A percentile compares a stretch with the other conserved stretches of the same genome.
phyloP scores from a whole-genome alignment of 2,329 filamentous ascomycete species.

The Ophiosphaerella herpotricha region DNA sequence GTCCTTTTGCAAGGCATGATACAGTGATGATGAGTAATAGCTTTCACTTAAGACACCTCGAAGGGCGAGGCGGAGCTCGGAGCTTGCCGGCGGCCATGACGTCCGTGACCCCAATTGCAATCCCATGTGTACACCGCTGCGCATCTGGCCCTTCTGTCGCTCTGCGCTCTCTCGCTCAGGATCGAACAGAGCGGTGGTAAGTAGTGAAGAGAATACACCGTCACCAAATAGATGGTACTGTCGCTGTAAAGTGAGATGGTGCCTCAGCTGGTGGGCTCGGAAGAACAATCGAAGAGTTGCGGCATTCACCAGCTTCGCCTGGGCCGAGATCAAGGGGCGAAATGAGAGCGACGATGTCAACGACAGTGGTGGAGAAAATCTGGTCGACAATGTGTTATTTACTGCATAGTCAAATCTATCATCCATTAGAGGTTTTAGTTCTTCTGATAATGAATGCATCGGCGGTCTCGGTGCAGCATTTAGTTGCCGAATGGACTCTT shows the following conservation, averaged over 20 bases:
- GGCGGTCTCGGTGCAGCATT: conserved; percentile 26
- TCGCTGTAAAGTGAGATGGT: conserved; percentile 75
- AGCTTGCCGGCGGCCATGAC: conserved; percentile 91
- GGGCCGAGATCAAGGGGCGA: conserved; percentile 71
- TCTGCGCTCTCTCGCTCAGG: conserved; percentile 81
- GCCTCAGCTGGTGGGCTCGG: conserved; percentile 69
- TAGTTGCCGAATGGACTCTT: conserved; percentile 30
- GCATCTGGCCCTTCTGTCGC: conserved; percentile 68
- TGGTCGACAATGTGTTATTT: conserved; percentile 3
- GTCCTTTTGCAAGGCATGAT: conserved; percentile 23
- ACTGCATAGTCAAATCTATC: conserved; percentile 16
- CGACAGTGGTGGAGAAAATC: conserved; percentile 59
- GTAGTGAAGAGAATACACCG: conserved; percentile 77
- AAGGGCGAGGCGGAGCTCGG: conserved; percentile 84
- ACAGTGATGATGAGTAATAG: conserved; percentile 55
- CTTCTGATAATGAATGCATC: conserved; percentile 25
- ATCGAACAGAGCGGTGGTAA: conserved; percentile 84
- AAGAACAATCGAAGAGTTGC: conserved; percentile 80
- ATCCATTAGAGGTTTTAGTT: conserved; percentile 31
- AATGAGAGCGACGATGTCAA: conserved; percentile 72
- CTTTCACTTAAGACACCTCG: conserved; percentile 84
- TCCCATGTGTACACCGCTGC: conserved; percentile 71
- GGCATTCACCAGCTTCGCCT: conserved; percentile 76
- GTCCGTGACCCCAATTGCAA: conserved; percentile 79
- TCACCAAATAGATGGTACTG: conserved; percentile 85